Evolutionary conservation across 2,329 filamentous ascomycete genomes (phyloP).

Genomic region (Teratosphaeria viscida): DNA sequence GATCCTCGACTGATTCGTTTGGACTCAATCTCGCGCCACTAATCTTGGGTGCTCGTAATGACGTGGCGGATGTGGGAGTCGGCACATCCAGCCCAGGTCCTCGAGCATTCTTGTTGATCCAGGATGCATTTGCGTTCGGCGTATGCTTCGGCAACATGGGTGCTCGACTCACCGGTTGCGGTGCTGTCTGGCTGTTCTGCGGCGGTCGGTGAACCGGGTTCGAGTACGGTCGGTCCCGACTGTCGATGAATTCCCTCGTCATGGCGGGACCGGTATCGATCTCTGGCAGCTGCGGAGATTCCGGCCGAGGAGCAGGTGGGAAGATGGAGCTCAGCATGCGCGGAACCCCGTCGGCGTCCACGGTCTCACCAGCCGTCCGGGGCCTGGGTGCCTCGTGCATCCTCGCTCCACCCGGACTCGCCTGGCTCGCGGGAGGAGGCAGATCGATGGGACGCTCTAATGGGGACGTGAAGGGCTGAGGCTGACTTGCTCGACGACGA

Average conservation of each 20-base stretch:
- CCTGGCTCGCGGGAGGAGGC: slow-evolving; percentile 5
- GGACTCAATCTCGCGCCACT: slow-evolving; percentile 6
- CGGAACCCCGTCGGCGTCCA: background rate
- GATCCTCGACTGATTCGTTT: slow-evolving; percentile 4
- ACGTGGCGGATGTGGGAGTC: slow-evolving; percentile 2
- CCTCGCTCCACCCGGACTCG: slow-evolving; percentile 5
- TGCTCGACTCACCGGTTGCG: background rate
- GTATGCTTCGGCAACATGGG: background rate
- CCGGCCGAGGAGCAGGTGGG: slow-evolving; percentile 1
- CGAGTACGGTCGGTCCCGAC: slow-evolving; percentile 22
- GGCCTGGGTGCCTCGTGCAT: slow-evolving; percentile 16
- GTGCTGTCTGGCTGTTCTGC: slow-evolving; percentile 3
- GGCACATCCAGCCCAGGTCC: background rate
- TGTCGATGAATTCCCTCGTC: slow-evolving; percentile 22
- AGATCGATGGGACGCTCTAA: slow-evolving; percentile 7
- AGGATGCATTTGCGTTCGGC: background rate
- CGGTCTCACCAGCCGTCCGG: slow-evolving; percentile 1
- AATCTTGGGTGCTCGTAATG: slow-evolving; percentile 5
- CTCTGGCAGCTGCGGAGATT: slow-evolving; percentile 1
- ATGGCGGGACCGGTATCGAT: slow-evolving; percentile 15
- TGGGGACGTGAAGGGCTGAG: background rate
- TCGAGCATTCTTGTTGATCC: background rate
- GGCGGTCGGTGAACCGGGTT: slow-evolving; percentile 3
- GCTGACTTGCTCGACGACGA: background rate
- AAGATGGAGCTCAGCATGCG: background rate